These are phyloP conservation scores for Zanthoxylum bungeanum DNA, from an alignment of 345 rosid genomes.

Conservation along the genomic window DNA sequence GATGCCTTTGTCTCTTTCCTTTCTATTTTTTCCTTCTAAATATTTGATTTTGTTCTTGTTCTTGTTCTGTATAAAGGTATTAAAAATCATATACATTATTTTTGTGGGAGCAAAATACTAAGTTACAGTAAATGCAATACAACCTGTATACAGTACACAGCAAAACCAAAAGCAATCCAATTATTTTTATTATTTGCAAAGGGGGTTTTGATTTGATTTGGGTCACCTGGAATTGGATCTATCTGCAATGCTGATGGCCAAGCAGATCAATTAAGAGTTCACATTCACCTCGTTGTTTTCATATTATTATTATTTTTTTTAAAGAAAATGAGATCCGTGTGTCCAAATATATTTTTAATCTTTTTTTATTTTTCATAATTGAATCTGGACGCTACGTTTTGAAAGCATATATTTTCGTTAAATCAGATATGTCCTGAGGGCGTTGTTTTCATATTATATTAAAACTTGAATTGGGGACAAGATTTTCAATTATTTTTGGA, in stretches of 20 bases:
- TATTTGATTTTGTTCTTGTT: neutral
- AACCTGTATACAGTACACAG: constrained; percentile 7
- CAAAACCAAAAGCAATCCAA: neutral
- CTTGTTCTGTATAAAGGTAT: neutral
- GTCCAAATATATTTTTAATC: too few relatives aligned
- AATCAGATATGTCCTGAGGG: too few relatives aligned
- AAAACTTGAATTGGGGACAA: neutral
- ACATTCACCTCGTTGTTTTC: neutral
- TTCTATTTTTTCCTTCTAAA: too few relatives aligned
- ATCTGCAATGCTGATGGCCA: neutral
- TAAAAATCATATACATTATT: too few relatives aligned
- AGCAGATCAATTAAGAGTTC: neutral
- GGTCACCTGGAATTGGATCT: neutral
- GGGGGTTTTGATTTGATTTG: neutral
- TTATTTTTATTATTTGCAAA: neutral
- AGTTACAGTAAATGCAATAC: neutral
- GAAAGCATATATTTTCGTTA: too few relatives aligned
- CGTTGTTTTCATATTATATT: too few relatives aligned
- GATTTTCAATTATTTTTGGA: constrained; percentile 4
- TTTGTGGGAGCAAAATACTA: neutral
- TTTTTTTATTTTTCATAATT: too few relatives aligned
- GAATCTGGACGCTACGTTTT: too few relatives aligned
- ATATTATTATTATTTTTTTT: too few relatives aligned
- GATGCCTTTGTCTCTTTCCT: neutral
- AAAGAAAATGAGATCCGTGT: too few relatives aligned